These are phyloP conservation scores for Kodamaea sagamina DNA, from an alignment of 805 yeast genomes.

Conservation along the genomic window DNA sequence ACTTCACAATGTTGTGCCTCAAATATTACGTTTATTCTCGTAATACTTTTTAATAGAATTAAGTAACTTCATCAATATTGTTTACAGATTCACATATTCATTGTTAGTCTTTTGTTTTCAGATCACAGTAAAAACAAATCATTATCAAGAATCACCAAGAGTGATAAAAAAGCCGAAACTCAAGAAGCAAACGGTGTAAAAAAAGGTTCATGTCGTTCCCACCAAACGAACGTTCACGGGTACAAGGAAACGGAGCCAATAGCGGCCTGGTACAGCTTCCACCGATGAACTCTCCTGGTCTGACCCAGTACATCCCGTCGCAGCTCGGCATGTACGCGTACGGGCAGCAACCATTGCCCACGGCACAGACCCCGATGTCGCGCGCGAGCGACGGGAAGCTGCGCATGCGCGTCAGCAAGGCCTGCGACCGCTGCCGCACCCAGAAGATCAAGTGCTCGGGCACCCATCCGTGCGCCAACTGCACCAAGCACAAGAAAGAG, in stretches of 20 bases:
- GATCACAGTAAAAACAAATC: no score
- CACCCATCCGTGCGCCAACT: constrained; percentile 49
- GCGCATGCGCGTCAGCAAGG: constrained; percentile 48
- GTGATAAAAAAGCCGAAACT: neutral
- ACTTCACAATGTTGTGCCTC: no score
- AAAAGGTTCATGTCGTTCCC: no score
- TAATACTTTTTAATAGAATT: no score
- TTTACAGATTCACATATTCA: no score
- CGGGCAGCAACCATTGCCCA: neutral
- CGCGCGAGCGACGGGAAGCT: neutral
- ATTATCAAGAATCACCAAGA: neutral
- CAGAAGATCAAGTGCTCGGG: constrained; percentile 63
- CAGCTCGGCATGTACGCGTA: constrained; percentile 3
- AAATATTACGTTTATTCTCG: no score
- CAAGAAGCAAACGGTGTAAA: no score
- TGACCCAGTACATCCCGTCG: neutral
- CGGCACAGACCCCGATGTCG: neutral
- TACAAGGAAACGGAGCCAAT: no score
- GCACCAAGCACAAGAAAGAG: constrained; percentile 39
- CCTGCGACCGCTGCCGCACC: constrained; percentile 56
- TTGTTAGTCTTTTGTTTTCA: no score
- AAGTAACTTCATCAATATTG: no score
- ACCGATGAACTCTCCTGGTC: neutral
- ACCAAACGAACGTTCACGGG: no score
- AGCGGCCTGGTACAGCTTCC: constrained; percentile 1